Evolutionary conservation across 2,329 filamentous ascomycete species (phyloP).

Genomic region (Cytospora leucostoma): DNA sequence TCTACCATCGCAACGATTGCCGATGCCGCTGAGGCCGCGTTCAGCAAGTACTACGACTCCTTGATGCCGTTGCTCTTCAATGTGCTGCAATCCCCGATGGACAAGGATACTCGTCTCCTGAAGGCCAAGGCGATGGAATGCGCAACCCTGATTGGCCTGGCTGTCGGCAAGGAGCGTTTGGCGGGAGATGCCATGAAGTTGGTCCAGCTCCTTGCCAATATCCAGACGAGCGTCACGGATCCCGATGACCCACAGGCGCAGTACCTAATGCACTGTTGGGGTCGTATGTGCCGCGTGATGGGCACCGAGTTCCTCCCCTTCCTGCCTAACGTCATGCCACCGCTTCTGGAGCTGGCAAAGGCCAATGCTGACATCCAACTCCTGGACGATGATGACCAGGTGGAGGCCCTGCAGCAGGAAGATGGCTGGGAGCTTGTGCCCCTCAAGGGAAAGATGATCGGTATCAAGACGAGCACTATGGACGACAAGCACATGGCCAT

Average conservation of each 20-base stretch:
- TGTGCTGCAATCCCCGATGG: constrained; percentile 84
- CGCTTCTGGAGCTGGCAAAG: constrained; percentile 83
- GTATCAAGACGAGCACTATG: constrained; percentile 93
- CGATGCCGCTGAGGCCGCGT: constrained; percentile 95
- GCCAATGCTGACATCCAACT: constrained; percentile 98
- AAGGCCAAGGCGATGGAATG: constrained; percentile 99
- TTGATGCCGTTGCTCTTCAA: constrained; percentile 94
- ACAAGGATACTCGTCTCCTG: constrained; percentile 88
- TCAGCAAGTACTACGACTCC: constrained; percentile 91
- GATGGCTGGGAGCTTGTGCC: constrained; percentile 98
- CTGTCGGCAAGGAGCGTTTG: constrained; percentile 91
- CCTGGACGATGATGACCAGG: constrained; percentile 91
- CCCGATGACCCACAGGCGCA: constrained; percentile 94
- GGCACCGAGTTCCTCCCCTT: constrained; percentile 90
- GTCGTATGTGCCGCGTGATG: constrained; percentile 95
- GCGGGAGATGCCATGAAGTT: constrained; percentile 83
- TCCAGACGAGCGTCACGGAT: constrained; percentile 85
- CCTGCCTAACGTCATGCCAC: constrained; percentile 90
- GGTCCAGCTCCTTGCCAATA: constrained; percentile 82
- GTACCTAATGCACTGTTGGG: constrained; percentile 98
- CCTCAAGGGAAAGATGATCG: constrained; percentile 96
- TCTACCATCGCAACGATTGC: constrained; percentile 98
- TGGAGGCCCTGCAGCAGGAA: constrained; percentile 88
- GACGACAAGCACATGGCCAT: constrained; percentile 99
- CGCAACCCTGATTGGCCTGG: constrained; percentile 90